Percentiles rank a stretch among this genome's conserved stretches.
Conservation (phyloP, 306 rosid genomes). For the Quercus glauca region DNA sequence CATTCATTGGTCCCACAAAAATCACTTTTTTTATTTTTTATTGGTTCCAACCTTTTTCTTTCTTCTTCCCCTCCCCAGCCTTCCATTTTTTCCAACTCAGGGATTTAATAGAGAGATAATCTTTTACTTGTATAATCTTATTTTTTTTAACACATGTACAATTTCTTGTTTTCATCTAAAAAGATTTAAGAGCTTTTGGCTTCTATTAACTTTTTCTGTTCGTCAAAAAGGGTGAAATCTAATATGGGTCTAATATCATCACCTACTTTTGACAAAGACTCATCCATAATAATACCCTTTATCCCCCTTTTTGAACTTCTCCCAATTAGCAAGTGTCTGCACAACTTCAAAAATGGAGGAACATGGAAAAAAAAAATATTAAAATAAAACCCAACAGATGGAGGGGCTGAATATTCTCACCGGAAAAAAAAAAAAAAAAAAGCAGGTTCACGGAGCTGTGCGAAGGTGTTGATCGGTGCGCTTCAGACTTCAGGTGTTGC, state of each 20-base stretch:
- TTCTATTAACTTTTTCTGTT: constrained; percentile 38
- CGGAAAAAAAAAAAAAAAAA: too few relatives aligned
- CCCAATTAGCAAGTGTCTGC: constrained; percentile 25
- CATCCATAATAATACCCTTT: constrained; percentile 21
- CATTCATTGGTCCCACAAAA: too few relatives aligned
- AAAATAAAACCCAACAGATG: too few relatives aligned
- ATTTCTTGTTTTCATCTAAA: background rate
- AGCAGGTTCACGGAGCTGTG: too few relatives aligned
- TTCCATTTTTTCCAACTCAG: constrained; percentile 6
- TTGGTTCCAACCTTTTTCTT: too few relatives aligned
- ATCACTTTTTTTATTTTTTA: background rate
- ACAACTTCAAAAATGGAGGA: too few relatives aligned
- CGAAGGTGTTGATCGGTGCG: too few relatives aligned
- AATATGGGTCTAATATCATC: constrained; percentile 29
- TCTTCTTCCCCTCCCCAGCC: background rate
- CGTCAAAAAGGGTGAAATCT: constrained; percentile 31
- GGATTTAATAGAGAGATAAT: constrained; percentile 10
- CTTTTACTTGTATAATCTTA: constrained; percentile 4
- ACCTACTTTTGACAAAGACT: constrained; percentile 47
- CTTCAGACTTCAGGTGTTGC: too few relatives aligned
- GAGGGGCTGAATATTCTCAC: too few relatives aligned
- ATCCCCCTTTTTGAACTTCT: constrained; percentile 31
- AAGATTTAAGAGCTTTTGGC: constrained; percentile 18
- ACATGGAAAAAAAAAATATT: too few relatives aligned
- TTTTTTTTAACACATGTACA: constrained; percentile 15